A percentile compares a stretch with the other conserved stretches of the same genome.
Conservation (phyloP, 768 basidiomycete species). For the Lepiota subincarnata region DNA sequence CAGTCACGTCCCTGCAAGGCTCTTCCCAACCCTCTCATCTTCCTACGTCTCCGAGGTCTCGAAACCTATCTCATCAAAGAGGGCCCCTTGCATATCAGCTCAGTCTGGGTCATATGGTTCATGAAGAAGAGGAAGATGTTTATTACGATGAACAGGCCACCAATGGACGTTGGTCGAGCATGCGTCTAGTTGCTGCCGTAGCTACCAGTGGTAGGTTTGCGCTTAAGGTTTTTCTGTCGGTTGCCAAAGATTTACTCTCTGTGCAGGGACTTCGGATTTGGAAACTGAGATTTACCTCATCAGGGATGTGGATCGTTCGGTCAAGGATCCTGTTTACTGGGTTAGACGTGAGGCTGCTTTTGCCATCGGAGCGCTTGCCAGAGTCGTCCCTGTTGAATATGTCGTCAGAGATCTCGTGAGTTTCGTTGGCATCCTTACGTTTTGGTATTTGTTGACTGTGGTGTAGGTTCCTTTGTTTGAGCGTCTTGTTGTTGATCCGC, state of each 20-base stretch:
- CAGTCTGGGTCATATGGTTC: slow-evolving; percentile 7
- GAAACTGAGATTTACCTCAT: slow-evolving; percentile 64
- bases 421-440: slow-evolving; percentile 1
- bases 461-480: slow-evolving; percentile 78
- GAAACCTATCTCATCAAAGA: neutral
- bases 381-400: slow-evolving; percentile 76
- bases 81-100: slow-evolving; percentile 5
- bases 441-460: slow-evolving; percentile 1
- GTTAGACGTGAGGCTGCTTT: slow-evolving; percentile 84
- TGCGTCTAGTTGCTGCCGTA: slow-evolving; percentile 90
- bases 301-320: slow-evolving; percentile 67
- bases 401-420: slow-evolving; percentile 61
- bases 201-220: slow-evolving; percentile 64
- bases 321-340: slow-evolving; percentile 65
- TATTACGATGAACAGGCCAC: slow-evolving; percentile 55
- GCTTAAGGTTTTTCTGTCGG: neutral
- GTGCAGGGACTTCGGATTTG: slow-evolving; percentile 35
- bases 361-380: slow-evolving; percentile 84
- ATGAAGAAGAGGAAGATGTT: slow-evolving; percentile 12
- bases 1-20: neutral
- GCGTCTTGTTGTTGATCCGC: slow-evolving; percentile 57
- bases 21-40: neutral
- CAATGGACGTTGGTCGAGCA: slow-evolving; percentile 82
- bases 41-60: neutral
- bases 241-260: slow-evolving; percentile 20